Base-by-base conservation (phyloP, 2,329 filamentous ascomycete genomes). In the Fusarium chaquense region DNA sequence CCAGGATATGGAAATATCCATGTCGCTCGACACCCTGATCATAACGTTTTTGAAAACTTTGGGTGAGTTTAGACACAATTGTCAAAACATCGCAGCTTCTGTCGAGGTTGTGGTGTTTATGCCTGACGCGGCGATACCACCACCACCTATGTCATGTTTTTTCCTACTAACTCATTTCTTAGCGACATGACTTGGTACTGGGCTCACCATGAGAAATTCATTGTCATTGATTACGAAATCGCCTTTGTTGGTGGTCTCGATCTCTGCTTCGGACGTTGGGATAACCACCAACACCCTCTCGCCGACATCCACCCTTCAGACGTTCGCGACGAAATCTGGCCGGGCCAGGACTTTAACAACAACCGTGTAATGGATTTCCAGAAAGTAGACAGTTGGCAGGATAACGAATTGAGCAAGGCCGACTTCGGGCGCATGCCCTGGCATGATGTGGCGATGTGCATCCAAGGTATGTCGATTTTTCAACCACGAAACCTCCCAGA, bases 341-440 rank as follows among this genome's bases (percentile, higher is more conserved):
- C 96, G 0, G 96, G 96, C 1, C 96, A 99, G 77, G 96, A 99
- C 75, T 98, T 97, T 84, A 98, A 98, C 80, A 98, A 98, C 80
- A 98, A 97, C 78, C 89, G 95, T 38, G 90, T 98, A 73, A 92
- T 97, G 91, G 96, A 99, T 76, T 99, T 98, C 78, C 87, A 98
- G 73, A 91, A 91, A 33, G 96, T 98, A 2, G 24, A 28, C 26
- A 80, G 92, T 32, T 98, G 95, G 95, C 93, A 96, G 79, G 88
- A 91, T 51, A 98, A 99, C 71, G 93, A 97, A 78, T 83, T 98
- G 18, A 93, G 90, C 79, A 98, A 98, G 81, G 90, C 91, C 5
- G 93, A 97, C 50, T 97, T 91, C 74, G 94, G 94, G 10, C 91
- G 96, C 32, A 98, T 99, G 96, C 95, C 95, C 0, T 99, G 96